Percentiles rank a stretch among this genome's conserved stretches.
These are phyloP conservation scores for Hirschioporus abietinus DNA, from an alignment of 768 basidiomycete genomes.

Conservation along the genomic window DNA sequence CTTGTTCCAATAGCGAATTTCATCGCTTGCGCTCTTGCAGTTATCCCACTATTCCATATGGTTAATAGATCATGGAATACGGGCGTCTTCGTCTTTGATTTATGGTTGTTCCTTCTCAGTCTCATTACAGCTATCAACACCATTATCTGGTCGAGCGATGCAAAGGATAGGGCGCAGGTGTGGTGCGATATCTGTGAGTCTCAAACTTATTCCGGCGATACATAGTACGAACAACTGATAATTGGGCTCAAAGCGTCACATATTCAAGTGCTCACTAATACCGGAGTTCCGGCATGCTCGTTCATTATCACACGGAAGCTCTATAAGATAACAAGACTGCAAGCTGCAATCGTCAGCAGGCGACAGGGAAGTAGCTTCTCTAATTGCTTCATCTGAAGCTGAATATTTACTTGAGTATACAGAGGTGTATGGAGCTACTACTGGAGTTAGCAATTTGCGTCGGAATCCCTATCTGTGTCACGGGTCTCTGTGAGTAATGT, in stretches of 20 bases:
- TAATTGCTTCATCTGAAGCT: background rate
- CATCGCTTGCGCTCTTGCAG: constrained; percentile 31
- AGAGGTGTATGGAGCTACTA: background rate
- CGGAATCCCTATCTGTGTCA: background rate
- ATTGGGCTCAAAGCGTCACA: background rate
- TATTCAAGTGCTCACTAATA: background rate
- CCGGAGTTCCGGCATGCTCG: background rate
- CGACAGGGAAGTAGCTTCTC: constrained; percentile 32
- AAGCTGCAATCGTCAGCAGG: constrained; percentile 43
- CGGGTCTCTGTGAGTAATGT: background rate
- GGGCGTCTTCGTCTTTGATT: constrained; percentile 68
- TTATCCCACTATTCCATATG: constrained; percentile 52
- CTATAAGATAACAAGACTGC: constrained; percentile 32
- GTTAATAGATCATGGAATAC: constrained; percentile 59
- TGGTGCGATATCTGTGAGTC: constrained; percentile 40
- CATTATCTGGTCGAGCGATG: constrained; percentile 61
- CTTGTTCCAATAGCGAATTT: constrained; percentile 33
- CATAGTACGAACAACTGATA: background rate
- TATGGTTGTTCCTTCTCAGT: constrained; percentile 56
- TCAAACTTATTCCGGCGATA: background rate
- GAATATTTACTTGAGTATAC: too few relatives aligned
- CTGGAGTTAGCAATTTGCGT: background rate
- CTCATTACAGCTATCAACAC: constrained; percentile 61
- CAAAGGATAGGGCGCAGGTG: constrained; percentile 38
- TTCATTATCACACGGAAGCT: background rate